Conservation (phyloP, 441 rosid species). For the Populus trichocarpa region DNA sequence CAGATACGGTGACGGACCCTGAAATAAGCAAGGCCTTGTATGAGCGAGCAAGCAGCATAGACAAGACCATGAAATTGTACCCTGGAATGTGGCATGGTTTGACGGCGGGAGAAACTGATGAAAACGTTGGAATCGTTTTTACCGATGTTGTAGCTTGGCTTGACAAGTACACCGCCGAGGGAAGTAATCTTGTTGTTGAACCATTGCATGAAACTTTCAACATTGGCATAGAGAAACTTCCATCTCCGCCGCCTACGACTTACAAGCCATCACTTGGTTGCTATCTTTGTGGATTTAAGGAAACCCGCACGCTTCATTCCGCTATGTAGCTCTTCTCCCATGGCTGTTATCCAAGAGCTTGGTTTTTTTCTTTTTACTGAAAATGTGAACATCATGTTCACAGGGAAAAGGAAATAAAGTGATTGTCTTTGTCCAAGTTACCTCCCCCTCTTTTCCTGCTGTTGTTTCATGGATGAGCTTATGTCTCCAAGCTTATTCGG, state of each 20-base stretch:
- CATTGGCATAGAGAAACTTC: conserved; percentile 26
- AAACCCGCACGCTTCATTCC: conserved; percentile 51
- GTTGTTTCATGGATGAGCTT: not conserved
- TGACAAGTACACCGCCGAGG: conserved; percentile 37
- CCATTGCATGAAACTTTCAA: conserved; percentile 23
- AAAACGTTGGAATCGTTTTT: conserved; percentile 66
- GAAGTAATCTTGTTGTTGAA: conserved; percentile 11
- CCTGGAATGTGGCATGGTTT: conserved; percentile 95
- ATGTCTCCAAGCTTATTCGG: not conserved
- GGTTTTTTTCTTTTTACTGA: not conserved
- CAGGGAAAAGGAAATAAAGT: not conserved
- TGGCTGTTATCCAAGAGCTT: not conserved
- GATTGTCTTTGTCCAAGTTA: not conserved
- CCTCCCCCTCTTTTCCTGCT: not conserved
- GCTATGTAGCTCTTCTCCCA: conserved; percentile 40
- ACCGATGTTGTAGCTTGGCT: conserved; percentile 78
- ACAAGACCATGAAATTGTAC: conserved; percentile 78
- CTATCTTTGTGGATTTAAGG: conserved; percentile 59
- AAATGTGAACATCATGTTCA: not conserved
- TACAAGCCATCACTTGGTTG: conserved; percentile 5
- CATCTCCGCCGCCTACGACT: not conserved
- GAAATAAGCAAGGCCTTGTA: conserved; percentile 91
- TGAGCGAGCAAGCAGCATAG: conserved; percentile 59
- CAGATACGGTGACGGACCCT: conserved; percentile 90
- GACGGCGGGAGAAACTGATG: conserved; percentile 81